These are phyloP conservation scores for Macadamia tetraphylla DNA, from an alignment of 164 flowering plant genomes.

Conservation along the genomic window DNA sequence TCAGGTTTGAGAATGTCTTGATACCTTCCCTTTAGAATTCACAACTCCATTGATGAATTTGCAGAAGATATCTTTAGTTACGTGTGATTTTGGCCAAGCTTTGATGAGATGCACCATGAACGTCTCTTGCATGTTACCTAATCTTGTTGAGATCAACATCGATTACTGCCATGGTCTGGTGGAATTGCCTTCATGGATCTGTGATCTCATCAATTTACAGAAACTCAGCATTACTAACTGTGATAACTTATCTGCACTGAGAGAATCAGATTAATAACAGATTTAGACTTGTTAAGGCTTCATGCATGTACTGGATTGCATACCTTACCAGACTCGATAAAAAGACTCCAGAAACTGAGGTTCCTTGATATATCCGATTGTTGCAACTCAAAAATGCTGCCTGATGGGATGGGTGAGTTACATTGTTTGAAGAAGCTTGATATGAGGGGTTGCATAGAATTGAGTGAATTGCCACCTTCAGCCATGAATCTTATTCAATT, in stretches of 20 bases:
- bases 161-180: constrained; percentile 33
- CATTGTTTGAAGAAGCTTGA: constrained; percentile 14
- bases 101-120: constrained; percentile 2
- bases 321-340: constrained; percentile 31
- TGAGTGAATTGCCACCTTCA: constrained; percentile 22
- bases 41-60: constrained; percentile 15
- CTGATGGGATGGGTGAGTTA: constrained; percentile 27
- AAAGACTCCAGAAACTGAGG: constrained; percentile 17
- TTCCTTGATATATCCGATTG: constrained; percentile 37
- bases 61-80: constrained; percentile 31
- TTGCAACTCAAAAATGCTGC: constrained; percentile 20
- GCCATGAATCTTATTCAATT: constrained; percentile 17
- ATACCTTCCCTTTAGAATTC: constrained; percentile 11
- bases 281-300: constrained; percentile 33
- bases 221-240: constrained; percentile 42
- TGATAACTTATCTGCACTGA: constrained; percentile 19
- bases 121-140: constrained; percentile 21
- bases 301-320: constrained; percentile 24
- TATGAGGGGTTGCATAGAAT: constrained; percentile 28
- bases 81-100: constrained; percentile 30
- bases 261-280: constrained; percentile 19
- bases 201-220: constrained; percentile 16
- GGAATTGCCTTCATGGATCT: constrained; percentile 27
- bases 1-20: constrained; percentile 22
- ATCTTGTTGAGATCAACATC: constrained; percentile 34